Evolutionary conservation across 129 eudicot species (phyloP), one percentile per base, ranked within the genome.

Genomic region (Sambucus nigra): DNA sequence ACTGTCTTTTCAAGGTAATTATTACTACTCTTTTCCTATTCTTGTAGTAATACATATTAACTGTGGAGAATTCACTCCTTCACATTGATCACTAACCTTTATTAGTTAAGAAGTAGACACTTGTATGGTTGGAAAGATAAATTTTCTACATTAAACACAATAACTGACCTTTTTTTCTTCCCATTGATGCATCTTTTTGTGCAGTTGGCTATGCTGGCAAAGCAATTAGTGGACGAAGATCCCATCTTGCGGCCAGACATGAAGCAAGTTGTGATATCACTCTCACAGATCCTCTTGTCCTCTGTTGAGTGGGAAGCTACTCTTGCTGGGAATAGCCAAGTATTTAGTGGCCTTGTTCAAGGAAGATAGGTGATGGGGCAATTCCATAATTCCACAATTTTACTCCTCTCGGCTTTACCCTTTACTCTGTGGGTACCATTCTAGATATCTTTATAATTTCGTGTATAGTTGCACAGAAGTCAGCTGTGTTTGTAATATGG

Each of bases 1-100:
- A 91, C 67, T 91, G 99, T 38, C 84, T 91, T 58, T 91, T 69
- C 69, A 86, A 86, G 99, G 99, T 91, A 79, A 42, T 23, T 57
- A 15, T 32, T 46, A 10, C 40, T 0, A 49, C 24, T 53, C 29
- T 61, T 14, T 10, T 21, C 14, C n/a, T n/a, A n/a, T 6, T 57
- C 42, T 8, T 2, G 13, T 35, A n/a, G 42, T 15, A 7, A 35
- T 35, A 15, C 13, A 7, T 35, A 35, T 8, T 35, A 35, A 15
- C 42, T 2, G n/a, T 35, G 42, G 42, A n/a, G n/a, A 1, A 35
- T 35, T 35, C n/a, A n/a, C n/a, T n/a, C n/a, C n/a, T n/a, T n/a
- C n/a, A n/a, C n/a, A n/a, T n/a, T n/a, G n/a, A n/a, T n/a, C n/a
- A n/a, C n/a, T n/a, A n/a, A n/a, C n/a, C n/a, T n/a, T n/a, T n/a